Evolutionary conservation across 352 stramenopile species (phyloP).

Genomic region (Saprolegnia diclina): DNA sequence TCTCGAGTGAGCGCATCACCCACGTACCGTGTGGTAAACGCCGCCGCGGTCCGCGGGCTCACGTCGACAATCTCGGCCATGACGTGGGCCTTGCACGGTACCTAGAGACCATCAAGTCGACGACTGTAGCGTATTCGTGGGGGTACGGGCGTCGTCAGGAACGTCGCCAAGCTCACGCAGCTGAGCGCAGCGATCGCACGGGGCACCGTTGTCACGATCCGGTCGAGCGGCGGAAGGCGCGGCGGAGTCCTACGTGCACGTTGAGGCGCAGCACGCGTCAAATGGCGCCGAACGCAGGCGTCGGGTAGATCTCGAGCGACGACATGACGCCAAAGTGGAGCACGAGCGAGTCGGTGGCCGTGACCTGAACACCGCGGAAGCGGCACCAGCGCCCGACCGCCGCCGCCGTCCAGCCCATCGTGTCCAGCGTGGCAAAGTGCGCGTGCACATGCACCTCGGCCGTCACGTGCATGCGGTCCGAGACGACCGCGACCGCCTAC

Average conservation of each 20-base stretch:
- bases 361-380: background rate
- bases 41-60: background rate
- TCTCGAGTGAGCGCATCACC: no score
- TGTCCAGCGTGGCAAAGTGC: background rate
- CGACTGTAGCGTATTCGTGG: no score
- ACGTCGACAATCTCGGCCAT: conserved; percentile 5
- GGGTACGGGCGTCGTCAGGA: background rate
- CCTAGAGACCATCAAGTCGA: no score
- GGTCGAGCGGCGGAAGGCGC: background rate
- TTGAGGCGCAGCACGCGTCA: background rate
- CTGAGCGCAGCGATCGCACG: background rate
- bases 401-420: background rate
- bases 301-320: conserved; percentile 5
- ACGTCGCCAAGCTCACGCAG: background rate
- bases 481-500: background rate
- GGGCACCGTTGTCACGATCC: background rate
- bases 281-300: background rate
- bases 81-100: background rate
- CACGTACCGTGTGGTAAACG: background rate
- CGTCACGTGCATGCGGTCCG: background rate
- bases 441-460: background rate
- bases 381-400: background rate
- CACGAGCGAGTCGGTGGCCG: background rate
- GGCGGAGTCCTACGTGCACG: background rate
- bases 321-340: background rate